Percentiles rank a stretch among this genome's conserved stretches.
Conservation (phyloP, 129 eudicot species). For the Centaurea solstitialis region DNA sequence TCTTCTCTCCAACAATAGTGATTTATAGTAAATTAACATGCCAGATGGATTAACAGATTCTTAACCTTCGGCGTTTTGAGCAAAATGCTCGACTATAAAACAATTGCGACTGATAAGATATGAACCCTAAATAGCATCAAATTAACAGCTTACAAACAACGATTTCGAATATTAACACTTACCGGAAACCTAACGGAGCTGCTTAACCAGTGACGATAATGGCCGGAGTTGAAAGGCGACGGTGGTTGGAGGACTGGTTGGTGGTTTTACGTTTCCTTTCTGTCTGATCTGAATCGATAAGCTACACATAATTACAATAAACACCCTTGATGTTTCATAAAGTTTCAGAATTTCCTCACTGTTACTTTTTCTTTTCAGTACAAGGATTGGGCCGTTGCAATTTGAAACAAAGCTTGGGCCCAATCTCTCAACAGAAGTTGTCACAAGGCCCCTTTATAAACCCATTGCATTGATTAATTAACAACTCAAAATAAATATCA, state of each 20-base stretch:
- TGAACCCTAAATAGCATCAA: constrained; percentile 21
- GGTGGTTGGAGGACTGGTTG: constrained; percentile 27
- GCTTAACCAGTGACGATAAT: not conserved
- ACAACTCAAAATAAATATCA: not conserved
- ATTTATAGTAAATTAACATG: not conserved
- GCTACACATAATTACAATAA: not conserved
- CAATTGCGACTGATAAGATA: not conserved
- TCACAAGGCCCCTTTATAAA: not conserved
- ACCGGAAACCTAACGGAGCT: constrained; percentile 7
- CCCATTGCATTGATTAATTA: not conserved
- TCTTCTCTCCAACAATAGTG: not conserved
- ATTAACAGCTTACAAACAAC: not conserved
- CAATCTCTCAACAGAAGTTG: not conserved
- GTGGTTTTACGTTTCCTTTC: constrained; percentile 30
- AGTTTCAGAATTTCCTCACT: not conserved
- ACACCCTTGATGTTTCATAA: constrained; percentile 9
- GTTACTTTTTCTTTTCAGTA: not conserved
- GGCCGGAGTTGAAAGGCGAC: constrained; percentile 13
- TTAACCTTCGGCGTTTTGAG: not conserved
- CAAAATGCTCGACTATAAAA: not conserved
- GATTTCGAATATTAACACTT: not conserved
- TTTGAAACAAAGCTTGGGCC: not conserved
- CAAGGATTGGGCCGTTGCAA: not conserved
- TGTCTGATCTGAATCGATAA: constrained; percentile 15
- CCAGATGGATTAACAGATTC: not conserved